Base-by-base conservation (phyloP, 2,329 filamentous ascomycete genomes). In the Pseudocercospora crystallina region DNA sequence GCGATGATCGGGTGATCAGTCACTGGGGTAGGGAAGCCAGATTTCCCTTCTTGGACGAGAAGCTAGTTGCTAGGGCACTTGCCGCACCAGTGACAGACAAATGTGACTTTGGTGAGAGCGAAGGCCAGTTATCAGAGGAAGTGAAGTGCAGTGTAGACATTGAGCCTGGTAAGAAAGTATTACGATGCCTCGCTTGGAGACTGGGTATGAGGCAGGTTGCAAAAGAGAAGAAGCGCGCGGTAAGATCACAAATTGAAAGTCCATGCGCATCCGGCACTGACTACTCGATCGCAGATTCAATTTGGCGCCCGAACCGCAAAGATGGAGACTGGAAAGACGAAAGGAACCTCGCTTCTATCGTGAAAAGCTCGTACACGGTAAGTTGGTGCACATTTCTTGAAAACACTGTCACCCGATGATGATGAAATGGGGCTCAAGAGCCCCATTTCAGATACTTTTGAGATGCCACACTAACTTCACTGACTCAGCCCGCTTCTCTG, bases 21-120 rank as follows among this genome's bases (percentile, higher is more conserved):
- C 82, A 95, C 65, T 97, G 91, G 87, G 84, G 88, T 11, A 86
- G 85, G 54, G 94, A 99, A 71, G 87, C 87, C 30, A 82, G 94
- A 32, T 96, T 95, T 65, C 94, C 95, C 0, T 99, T 83, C 64
- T 79, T 99, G 0, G 94, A 97, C 55, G 94, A 99, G 70, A 76
- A 81, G 2, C 80, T 99, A 38, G 84, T 96, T n/a, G 77, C 77
- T 20, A 94, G 90, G 82, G 87, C 89, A 5, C 80, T 97, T 20
- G 76, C 76, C 37, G 76, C 79, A 17, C 87, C 90, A 0, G 85
- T 92, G 0, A 89, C 83, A 80, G 82, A 89, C 52, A 97, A 97
- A 68, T 96, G 90, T 62, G 90, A 92, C 39, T 97, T 96, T 68
- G 69, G 68, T 5, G 65, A 69, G 48, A 8, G 26, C 14, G 11